phyloP scores from a whole-genome alignment of 805 yeast genomes.

The Starmera amethionina region DNA sequence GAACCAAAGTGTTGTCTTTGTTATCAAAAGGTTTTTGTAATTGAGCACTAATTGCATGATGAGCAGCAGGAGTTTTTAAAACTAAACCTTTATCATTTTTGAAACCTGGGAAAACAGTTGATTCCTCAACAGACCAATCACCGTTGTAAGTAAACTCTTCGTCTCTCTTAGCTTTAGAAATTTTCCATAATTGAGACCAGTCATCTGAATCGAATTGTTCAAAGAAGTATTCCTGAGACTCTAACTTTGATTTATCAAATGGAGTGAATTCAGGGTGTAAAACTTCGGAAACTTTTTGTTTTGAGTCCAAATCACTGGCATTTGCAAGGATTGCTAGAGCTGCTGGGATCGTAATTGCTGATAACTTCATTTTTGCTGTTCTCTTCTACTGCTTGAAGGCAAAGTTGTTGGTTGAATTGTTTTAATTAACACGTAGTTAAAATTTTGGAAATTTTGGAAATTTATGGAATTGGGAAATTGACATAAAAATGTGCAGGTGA shows the following conservation, averaged over 20 bases:
- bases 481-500: not conserved
- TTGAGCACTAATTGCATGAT: constrained; percentile 67
- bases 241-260: constrained; percentile 25
- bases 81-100: constrained; percentile 67
- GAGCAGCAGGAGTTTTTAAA: constrained; percentile 64
- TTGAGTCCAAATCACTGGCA: constrained; percentile 6
- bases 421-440: not conserved
- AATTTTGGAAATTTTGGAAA: not conserved
- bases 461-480: no score
- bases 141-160: constrained; percentile 58
- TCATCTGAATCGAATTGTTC: constrained; percentile 49
- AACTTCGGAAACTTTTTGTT: constrained; percentile 5
- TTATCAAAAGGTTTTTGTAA: constrained; percentile 52
- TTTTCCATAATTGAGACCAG: constrained; percentile 39
- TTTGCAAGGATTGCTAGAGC: constrained; percentile 14
- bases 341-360: constrained; percentile 13
- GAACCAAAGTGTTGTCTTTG: constrained; percentile 55
- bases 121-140: constrained; percentile 65
- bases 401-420: not conserved
- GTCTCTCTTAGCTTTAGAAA: constrained; percentile 46
- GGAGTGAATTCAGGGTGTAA: constrained; percentile 27
- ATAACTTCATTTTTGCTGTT: constrained; percentile 11
- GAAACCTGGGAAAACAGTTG: constrained; percentile 48
- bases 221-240: constrained; percentile 37
- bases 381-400: not conserved